Base-by-base conservation (phyloP, 176 grass and related monocot species). In the Chloris gayana region DNA sequence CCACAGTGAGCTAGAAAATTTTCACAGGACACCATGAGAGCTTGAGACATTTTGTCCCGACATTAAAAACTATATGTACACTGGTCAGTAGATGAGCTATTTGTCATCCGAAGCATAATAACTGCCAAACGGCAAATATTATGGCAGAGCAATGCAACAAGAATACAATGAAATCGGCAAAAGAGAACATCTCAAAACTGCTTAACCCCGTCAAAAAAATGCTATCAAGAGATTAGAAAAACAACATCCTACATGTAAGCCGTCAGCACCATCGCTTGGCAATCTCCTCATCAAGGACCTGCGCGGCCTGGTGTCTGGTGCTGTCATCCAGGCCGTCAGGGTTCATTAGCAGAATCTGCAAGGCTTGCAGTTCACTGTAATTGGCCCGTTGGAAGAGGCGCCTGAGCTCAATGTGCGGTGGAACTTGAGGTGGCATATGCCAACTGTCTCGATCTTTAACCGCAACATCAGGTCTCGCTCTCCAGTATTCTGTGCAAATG, bases 401-500 rank as follows among this genome's bases (percentile, higher is more conserved):
- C 61, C 87, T 83, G 51, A 97, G 75, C 24, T 38, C 83, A 56
- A 62, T 37, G 77, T 39, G 77, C 3, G 37, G 27, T 21, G 57
- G 26, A 68, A 27, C 45, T 30, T 77, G 77, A 54, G 32, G 66
- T 50, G 26, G 38, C 39, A 41, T 21, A 44, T 67, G 77, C 24
- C 57, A 56, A 76, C 57, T 68, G 65, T 39, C 76, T 35, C 25
- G 50, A 69, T 68, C 53, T 30, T 74, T 30, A 4, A 68, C 57
- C 15, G 47, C 33, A 82, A 1, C 66, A 79, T 67, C 61, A n/a
- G 76, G 51, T 80, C 81, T 75, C 45, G 80, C 88, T 84, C 80
- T 89, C 94, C 94, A 97, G 80, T 93, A 97, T 35, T 91, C 94
- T 12, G 73, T 82, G 61, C 91, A 93, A 19, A 89, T 57, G 66